Base-by-base conservation (phyloP, 208 protist genomes). In the Angomonas deanei region DNA sequence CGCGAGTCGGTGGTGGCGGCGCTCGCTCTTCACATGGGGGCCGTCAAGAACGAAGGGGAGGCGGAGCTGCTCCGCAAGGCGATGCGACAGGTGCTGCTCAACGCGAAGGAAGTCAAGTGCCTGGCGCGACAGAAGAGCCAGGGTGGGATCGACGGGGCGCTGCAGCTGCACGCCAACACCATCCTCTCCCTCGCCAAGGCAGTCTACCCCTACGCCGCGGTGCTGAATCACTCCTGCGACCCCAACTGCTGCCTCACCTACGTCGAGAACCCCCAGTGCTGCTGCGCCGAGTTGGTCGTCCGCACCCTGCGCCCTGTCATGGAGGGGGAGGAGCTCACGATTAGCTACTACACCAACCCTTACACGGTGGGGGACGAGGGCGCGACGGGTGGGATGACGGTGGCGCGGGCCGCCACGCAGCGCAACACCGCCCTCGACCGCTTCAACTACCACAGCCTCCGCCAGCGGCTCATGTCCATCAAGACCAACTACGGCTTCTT, bases 181-280 rank as follows among this genome's bases (percentile, higher is more conserved):
- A 61, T 68, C 3, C 84, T 83, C 30, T 38, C 70, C 8, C 66
- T 93, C 6, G 86, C 84, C 47, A 92, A 85, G 38, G 90, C 73
- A 1, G 24, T 96, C 11, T 96, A 91, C 64, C 61, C 77, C 17
- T 39, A 79, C 23, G 74, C 72, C 15, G 50, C 84, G 2, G 70
- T 87, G 8, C 74, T 91, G 52, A 92, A 93, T 55, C 90, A 96
- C 75, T 67, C 74, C 19, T 96, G 90, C 68, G 80, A 93, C 48
- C 87, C 87, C 31, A 96, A 96, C 69, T 92, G 84, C 73, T 88
- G 80, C 71, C 28, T 80, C 8, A 87, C 87, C 27, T 87, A 91
- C 46, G 70, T 83, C 26, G 85, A 83, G 26, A 91, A 90, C 61
- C 90, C 90, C 17, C 81, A 90, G 48, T 72, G 68, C 33, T 83